These are phyloP conservation scores for Cyclotella baltica DNA, from an alignment of 108 stramenopile species.

Conservation along the genomic window DNA sequence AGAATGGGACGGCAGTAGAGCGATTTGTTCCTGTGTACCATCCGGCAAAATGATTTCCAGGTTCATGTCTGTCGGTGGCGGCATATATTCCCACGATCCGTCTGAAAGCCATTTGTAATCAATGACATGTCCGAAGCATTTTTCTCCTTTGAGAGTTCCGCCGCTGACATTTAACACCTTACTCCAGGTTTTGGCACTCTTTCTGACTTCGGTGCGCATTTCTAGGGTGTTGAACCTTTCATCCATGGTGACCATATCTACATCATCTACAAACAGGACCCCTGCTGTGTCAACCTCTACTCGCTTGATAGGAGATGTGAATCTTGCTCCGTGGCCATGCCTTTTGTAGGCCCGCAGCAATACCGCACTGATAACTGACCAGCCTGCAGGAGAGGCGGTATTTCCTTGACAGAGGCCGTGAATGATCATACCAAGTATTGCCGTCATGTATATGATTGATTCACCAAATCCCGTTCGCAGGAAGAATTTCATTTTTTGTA, in stretches of 20 bases:
- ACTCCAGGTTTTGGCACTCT: background rate
- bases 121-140: constrained; percentile 5
- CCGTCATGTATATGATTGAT: background rate
- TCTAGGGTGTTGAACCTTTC: background rate
- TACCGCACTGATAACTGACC: constrained; percentile 6
- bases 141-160: background rate
- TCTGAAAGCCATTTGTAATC: background rate
- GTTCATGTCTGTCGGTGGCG: background rate
- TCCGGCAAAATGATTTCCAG: background rate
- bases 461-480: constrained; percentile 14
- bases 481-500: constrained; percentile 19
- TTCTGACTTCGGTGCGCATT: background rate
- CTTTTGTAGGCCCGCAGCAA: background rate
- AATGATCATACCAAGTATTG: background rate
- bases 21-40: background rate
- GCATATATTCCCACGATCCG: background rate
- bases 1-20: background rate
- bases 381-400: background rate
- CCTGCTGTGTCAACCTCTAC: background rate
- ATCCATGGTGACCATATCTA: constrained; percentile 3
- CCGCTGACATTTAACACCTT: background rate
- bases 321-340: background rate
- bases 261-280: constrained; percentile 7
- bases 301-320: background rate
- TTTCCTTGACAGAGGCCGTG: constrained; percentile 29